These are phyloP conservation scores for Laburnicola sp. DNA, from an alignment of 2,329 filamentous ascomycete species.

Conservation along the genomic window DNA sequence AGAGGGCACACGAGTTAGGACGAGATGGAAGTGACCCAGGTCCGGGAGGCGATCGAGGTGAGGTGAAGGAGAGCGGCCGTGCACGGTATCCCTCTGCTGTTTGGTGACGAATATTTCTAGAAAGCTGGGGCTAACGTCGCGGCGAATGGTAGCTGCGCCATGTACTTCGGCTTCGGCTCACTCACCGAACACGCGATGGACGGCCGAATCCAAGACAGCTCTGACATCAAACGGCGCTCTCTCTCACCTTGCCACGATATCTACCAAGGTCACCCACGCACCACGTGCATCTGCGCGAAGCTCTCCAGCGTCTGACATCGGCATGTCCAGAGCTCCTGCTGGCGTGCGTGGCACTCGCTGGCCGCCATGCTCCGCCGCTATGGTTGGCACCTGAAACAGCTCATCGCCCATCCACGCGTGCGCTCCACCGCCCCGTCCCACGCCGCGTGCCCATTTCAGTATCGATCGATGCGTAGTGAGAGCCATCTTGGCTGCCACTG, in stretches of 20 bases:
- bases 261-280: too few species aligned
- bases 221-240: conserved; percentile 10
- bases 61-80: conserved; percentile 14
- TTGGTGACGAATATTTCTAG: conserved; percentile 11
- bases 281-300: too few species aligned
- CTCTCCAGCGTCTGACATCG: too few species aligned
- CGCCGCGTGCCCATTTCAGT: neutral
- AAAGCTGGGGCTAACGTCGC: conserved; percentile 8
- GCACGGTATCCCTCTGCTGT: conserved; percentile 7
- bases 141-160: neutral
- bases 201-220: conserved; percentile 9
- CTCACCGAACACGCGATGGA: neutral
- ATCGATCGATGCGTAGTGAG: neutral
- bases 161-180: neutral
- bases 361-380: conserved; percentile 17
- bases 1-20: conserved; percentile 22
- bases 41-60: conserved; percentile 6
- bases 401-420: conserved; percentile 32
- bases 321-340: too few species aligned
- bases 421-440: conserved; percentile 22
- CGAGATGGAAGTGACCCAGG: conserved; percentile 9
- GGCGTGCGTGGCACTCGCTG: conserved; percentile 21
- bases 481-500: neutral
- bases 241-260: neutral
- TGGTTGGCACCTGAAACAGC: conserved; percentile 40